Evolutionary conservation across 2,329 filamentous ascomycete species (phyloP), one percentile per base, ranked within the genome.

Genomic region (Ophiostoma angusticollis): DNA sequence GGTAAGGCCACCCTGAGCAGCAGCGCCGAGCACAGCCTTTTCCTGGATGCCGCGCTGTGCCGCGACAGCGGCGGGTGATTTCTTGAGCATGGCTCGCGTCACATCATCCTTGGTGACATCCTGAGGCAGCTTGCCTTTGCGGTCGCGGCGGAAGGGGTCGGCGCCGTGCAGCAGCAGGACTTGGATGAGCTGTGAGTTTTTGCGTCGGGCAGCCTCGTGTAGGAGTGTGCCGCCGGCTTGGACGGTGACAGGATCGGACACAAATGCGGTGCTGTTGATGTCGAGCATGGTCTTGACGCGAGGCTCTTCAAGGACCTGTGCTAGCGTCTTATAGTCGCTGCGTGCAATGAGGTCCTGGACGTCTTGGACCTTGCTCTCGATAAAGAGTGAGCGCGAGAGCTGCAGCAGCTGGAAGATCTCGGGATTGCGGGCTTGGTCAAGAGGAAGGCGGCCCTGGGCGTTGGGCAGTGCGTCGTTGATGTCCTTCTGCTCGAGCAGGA

Each of bases 401-500:
- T 98, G 91, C 37, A 98, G 70, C 53, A 89, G 80, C 60, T 96
- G 87, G 63, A 93, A 96, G 41, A 96, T 95, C 14, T 96, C 89
- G 1, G 91, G 85, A 19, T 79, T 95, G 28, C 87, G 78, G 5
- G 91, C 85, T 30, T 95, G 67, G 52, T 98, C 91, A 37, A 96
- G 73, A 5, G 91, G 79, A 4, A 86, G 73, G 52, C 87, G 85
- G 38, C 85, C 86, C 41, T 84, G 78, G 52, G 79, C 78, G 61
- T 98, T 98, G 39, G 79, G 67, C 35, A 93, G 67, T 6, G 86
- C 79, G 56, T 98, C 91, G 54, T 95, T 94, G 61, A 96, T 84
- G 32, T 72, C 77, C 31, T 78, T 74, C 49, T 85, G 80, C 37
- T 87, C 84, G 19, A 98, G 69, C 37, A 98, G 67, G 43, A 94